Percentiles rank a stretch among this genome's conserved stretches.
phyloP scores from a whole-genome alignment of 1,284 basidiomycete genomes.

The Apiotrichum montevideense region DNA sequence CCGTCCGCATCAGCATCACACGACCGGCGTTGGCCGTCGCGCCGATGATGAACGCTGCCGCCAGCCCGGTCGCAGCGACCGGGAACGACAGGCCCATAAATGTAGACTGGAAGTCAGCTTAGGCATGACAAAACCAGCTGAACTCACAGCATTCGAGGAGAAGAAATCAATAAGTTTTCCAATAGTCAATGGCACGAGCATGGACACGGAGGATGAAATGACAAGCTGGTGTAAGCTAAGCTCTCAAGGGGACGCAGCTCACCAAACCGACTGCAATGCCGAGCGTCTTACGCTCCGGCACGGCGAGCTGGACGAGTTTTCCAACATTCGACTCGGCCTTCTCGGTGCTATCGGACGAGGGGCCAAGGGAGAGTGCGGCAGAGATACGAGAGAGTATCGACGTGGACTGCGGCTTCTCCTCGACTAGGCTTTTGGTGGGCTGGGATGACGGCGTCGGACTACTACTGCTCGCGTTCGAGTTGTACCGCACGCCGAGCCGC shows the following conservation, averaged over 20 bases:
- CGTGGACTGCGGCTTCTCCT: neutral
- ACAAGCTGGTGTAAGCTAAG: conserved; percentile 48
- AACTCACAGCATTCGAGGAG: conserved; percentile 62
- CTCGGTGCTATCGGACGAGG: conserved; percentile 1
- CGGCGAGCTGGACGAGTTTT: conserved; percentile 69
- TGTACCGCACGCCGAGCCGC: conserved; percentile 3
- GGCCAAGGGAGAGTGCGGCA: conserved; percentile 3
- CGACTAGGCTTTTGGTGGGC: neutral
- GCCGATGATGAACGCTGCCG: conserved; percentile 77
- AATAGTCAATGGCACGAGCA: conserved; percentile 84
- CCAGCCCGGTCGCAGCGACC: conserved; percentile 68
- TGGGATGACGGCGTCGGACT: neutral
- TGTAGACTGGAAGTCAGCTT: conserved; percentile 54
- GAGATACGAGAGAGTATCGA: neutral
- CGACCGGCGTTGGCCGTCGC: conserved; percentile 71
- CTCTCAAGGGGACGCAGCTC: conserved; percentile 35
- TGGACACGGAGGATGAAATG: conserved; percentile 59
- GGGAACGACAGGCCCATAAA: conserved; percentile 70
- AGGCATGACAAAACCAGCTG: neutral
- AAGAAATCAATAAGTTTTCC: conserved; percentile 91
- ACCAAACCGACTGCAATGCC: conserved; percentile 60
- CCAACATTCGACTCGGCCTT: conserved; percentile 46
- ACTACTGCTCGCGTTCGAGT: neutral
- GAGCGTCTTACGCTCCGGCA: conserved; percentile 68
- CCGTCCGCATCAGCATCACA: conserved; percentile 73